Base-by-base conservation (phyloP, 2,329 filamentous ascomycete species). In the Colletotrichum lupini region DNA sequence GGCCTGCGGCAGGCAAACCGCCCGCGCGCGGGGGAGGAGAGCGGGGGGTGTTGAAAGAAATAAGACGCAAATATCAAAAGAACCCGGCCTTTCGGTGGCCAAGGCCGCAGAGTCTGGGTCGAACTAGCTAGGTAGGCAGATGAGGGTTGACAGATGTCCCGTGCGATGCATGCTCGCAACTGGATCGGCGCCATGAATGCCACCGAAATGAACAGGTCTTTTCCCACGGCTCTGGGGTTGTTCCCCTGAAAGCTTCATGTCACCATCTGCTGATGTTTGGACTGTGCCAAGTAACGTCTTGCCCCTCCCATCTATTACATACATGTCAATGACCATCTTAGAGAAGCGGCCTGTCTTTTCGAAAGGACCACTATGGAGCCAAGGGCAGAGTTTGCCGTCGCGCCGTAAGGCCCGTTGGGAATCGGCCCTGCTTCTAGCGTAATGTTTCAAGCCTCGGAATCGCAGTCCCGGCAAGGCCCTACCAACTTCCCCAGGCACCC, bases 401-500 rank as follows among this genome's bases (percentile, higher is more conserved):
- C 24, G 59, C 37, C 37, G 37, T 22, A 14, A 42, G 22, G 22
- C 24, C 37, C 24, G 59, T 30, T 49, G 37, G 37, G 24, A 14
- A 28, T 49, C 59, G 37, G 24, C 37, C 59, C 35, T 61, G 24
- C 14, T 49, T n/a, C 19, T 5, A 61, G 59, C 37, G 8, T 49
- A 49, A 49, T 61, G 59, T 61, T 49, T 49, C 37, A 61, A 61
- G 37, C 37, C n/a, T 30, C 37, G 59, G 59, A 49, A n/a, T 46
- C 24, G 59, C 24, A 16, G 19, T 26, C 46, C 59, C 37, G 59
- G 22, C 37, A 6, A 19, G 58, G 7, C 9, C 8, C 35, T 26
- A 5, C 58, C 9, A 28, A 26, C 14, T 22, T 22, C 24, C 16
- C 32, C 35, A 1, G 37, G 37, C 6, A 28, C 59, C 19, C 22